Conservation (phyloP, 495 filamentous ascomycete genomes). For the Neurospora terricola region DNA sequence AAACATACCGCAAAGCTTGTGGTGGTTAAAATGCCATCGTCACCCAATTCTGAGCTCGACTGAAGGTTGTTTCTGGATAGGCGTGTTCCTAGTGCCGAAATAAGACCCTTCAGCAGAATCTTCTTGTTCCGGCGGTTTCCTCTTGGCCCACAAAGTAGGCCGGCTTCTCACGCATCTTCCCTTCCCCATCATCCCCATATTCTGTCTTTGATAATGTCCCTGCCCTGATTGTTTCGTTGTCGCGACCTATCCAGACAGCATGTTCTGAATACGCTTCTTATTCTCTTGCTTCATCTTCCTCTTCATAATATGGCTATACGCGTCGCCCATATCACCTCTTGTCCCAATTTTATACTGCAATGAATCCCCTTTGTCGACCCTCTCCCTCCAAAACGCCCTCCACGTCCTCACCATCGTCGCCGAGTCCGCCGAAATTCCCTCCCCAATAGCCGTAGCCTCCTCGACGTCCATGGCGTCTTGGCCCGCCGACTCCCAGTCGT, state of each 20-base stretch:
- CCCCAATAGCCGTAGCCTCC: background rate
- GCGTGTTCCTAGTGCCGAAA: background rate
- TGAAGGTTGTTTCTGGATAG: background rate
- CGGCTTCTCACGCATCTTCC: background rate
- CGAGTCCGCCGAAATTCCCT: background rate
- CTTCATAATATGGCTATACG: background rate
- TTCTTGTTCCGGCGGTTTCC: background rate
- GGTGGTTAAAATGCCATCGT: background rate
- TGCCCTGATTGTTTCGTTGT: background rate
- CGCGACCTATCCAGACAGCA: background rate
- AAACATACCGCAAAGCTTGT: background rate
- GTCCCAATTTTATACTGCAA: background rate
- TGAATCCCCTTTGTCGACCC: background rate
- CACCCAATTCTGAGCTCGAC: background rate
- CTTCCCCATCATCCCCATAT: background rate
- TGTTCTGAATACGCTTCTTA: background rate
- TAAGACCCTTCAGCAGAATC: background rate
- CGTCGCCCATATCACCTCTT: background rate
- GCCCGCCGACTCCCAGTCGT: slow-evolving; percentile 39
- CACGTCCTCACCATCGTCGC: background rate
- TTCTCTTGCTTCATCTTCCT: background rate
- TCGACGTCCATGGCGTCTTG: slow-evolving; percentile 3
- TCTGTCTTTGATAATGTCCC: background rate
- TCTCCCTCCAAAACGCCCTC: background rate
- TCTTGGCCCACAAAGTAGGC: background rate